A percentile compares a stretch with the other conserved stretches of the same genome.
Evolutionary conservation across 1,284 basidiomycete genomes (phyloP).

Genomic region (Ustilago tritici): DNA sequence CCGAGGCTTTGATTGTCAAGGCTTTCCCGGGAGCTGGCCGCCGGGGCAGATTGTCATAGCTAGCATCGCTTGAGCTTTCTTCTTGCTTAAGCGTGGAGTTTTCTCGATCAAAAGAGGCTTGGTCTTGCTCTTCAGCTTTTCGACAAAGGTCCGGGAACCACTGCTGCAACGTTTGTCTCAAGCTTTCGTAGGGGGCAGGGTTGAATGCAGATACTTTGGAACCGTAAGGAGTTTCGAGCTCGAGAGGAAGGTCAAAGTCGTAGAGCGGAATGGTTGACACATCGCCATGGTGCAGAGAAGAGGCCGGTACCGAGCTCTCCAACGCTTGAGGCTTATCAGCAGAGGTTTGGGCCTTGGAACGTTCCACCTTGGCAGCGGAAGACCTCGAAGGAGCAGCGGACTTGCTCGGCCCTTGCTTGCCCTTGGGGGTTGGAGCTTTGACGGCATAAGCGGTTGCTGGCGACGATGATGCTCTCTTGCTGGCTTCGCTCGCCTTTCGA

Average conservation of each 20-base stretch:
- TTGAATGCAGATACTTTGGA: constrained; percentile 27
- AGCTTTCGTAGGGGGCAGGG: constrained; percentile 20
- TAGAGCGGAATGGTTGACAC: constrained; percentile 42
- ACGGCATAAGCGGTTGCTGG: background rate
- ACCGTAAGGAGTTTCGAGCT: constrained; percentile 19
- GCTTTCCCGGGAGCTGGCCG: background rate
- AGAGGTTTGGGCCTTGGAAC: background rate
- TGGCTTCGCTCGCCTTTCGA: constrained; percentile 14
- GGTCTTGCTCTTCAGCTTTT: background rate
- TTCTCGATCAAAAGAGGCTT: background rate
- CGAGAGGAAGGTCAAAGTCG: constrained; percentile 44
- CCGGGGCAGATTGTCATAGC: background rate
- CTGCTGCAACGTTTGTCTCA: constrained; percentile 14
- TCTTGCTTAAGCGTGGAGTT: background rate
- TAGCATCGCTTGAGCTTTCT: background rate
- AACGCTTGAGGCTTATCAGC: background rate
- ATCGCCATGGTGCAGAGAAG: background rate
- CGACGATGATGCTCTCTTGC: background rate
- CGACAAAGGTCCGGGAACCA: constrained; percentile 28
- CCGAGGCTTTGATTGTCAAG: background rate
- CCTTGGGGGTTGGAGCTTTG: background rate
- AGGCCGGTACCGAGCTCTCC: background rate
- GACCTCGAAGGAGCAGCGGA: background rate
- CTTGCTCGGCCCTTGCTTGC: background rate
- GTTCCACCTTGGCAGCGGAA: background rate